Evolutionary conservation across 495 filamentous ascomycete species (phyloP), one percentile per base, ranked within the genome.

Genomic region (Neurospora tetrasperma): DNA sequence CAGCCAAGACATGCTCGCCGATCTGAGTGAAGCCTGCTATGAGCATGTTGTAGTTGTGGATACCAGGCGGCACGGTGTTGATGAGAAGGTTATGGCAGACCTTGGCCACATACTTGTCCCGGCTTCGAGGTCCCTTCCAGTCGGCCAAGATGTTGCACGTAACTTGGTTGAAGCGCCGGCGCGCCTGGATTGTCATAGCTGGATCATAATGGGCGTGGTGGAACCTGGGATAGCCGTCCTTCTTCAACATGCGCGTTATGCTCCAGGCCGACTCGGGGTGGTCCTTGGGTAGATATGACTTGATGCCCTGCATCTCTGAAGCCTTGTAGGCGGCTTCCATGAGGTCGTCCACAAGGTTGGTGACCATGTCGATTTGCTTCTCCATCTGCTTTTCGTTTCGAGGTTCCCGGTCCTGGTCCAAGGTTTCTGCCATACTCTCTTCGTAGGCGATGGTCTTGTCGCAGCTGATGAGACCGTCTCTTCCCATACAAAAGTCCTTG

Each of bases 11-110:
- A 74, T 84, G 79, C 43, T 84, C 82, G 68, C 83, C 79, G 16
- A 89, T 78, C 40, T 82, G 80, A 44, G 85, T 85, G 62, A 94
- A 88, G 39, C 84, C 83, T 16, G 82, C 75, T 20, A 94, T 85
- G 35, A 94, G 82, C 41, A 85, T 82, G 75, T 93, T 93, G 82
- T 90, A 93, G 12, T 89, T 93, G 42, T 85, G 76, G 18, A 90
- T 83, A 70, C 84, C 85, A 3, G 91, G 91, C 6, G 89, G 85
- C 5, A 86, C 79, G 5, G 80, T 73, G 5, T 85, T 88, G 4
- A 86, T 80, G 14, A 93, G 83, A 4, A 94, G 79, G 78, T 91
- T 90, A 76, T 89, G 90, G 79, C 89, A 92, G 38, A 94, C 85
- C 75, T 88, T 89, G 4, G 84, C 85, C 10, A 90, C 78, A 40